Base-by-base conservation (phyloP, 208 protist species). In the Kentomonas sorsogonicus region DNA sequence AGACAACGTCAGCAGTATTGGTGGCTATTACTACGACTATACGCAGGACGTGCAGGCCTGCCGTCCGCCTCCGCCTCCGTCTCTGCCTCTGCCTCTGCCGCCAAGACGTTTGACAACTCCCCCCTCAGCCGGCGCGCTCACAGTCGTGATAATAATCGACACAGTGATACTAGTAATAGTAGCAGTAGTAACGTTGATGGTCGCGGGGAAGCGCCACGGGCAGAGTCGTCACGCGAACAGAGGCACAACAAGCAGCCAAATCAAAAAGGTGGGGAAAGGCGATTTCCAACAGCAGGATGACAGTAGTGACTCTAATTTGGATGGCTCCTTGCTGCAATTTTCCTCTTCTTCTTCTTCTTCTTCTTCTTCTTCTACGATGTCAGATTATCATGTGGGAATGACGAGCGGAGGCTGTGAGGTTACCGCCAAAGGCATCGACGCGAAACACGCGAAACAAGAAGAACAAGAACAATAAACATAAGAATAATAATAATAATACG, bases 401-500 rank as follows among this genome's bases (percentile, higher is more conserved):
- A n/a, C n/a, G n/a, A n/a, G n/a, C n/a, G n/a, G n/a, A n/a, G n/a
- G n/a, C n/a, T n/a, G n/a, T n/a, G n/a, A n/a, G n/a, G n/a, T n/a
- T n/a, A n/a, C n/a, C n/a, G n/a, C n/a, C n/a, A n/a, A n/a, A n/a
- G n/a, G 43, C 16, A 6, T 27, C 9, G 25, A 15, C 11, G 22
- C 22, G 7, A 9, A 13, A 27, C 10, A 13, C 25, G 11, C 43
- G 6, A 15, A 22, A 48, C 9, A 9, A 27, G 22, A 22, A 48
- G 11, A 27, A 6, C 43, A 13, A 48, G 16, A 23, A 48, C 22
- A 48, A 48, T 48, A 18, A 48, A 9, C 11, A 48, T 48, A 20
- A 48, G 16, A 48, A 18, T 27, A 48, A 48, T 48, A 48, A 48
- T 48, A 48, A 48, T 18, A 6, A 48, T 18, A 15, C n/a, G n/a